Base-by-base conservation (phyloP, 768 basidiomycete species). In the Boletellus sp. region DNA sequence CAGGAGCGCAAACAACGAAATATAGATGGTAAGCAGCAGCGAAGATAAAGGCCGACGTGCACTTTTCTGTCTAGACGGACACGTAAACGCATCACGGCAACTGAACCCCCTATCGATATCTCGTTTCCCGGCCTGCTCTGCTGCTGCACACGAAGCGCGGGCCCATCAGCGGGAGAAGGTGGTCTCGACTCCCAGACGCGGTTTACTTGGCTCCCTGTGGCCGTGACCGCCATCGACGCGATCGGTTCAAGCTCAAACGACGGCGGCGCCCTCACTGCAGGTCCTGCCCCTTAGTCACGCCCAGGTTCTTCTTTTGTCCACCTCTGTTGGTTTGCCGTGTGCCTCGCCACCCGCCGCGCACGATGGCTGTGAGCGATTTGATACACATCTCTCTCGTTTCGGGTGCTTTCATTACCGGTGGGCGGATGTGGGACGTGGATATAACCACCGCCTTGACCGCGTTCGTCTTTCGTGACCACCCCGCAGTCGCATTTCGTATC, bases 81-180 rank as follows among this genome's bases (percentile, higher is more conserved):
- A 54, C 54, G 46, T 55, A 55, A 58, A 42, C 0, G 37, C 7
- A 20, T 46, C 46, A 45, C 43, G 41, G 43, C 19, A 50, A 43
- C 15, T 39, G 41, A 59, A 44, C 42, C 58, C 42, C 58, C 58
- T 59, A 59, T 60, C 23, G 10, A 37, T 34, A 42, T 16, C 39
- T 10, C 28, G 44, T 48, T 57, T 57, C 51, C 32, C 48, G 28
- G 23, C 23, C 2, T 32, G 54, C 20, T 45, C 33, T 36, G 45
- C 28, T 11, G 17, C 24, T 8, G 24, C 24, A 26, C 24, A 26
- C 24, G 24, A 26, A 26, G 24, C 24, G 4, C 24, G 24, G 24
- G 4, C 24, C 24, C 7, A 8, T 8, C 28, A 28, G 28, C 28
- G 28, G 28, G 28, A 28, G 7, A 28, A 8, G 24, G n/a, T n/a